Percentiles rank a stretch among this genome's conserved stretches.
Evolutionary conservation across 1,139 yeast species (phyloP).

Genomic region (Sugiyamaella japonica): DNA sequence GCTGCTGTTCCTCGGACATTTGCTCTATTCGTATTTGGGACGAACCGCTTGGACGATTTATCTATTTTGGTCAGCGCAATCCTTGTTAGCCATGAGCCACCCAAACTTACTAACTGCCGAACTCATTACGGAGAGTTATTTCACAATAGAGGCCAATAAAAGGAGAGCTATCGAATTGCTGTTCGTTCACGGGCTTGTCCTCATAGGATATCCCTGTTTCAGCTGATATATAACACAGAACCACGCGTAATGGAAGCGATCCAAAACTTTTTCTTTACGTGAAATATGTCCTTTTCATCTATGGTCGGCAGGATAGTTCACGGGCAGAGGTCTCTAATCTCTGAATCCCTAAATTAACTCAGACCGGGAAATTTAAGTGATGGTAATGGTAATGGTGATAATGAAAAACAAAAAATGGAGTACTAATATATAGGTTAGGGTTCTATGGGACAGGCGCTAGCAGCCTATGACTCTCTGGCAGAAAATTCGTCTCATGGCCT

Average conservation of each 20-base stretch:
- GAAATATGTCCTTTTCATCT: no score
- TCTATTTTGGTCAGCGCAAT: conserved; percentile 13
- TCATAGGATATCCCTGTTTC: no score
- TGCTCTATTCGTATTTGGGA: conserved; percentile 34
- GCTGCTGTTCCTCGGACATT: conserved; percentile 30
- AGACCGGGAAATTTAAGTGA: no score
- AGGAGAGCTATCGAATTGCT: no score
- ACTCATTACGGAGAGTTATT: conserved; percentile 31
- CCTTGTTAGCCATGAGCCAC: no score
- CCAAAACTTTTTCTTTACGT: no score
- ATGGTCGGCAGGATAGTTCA: neutral
- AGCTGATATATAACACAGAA: no score
- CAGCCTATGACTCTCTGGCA: neutral
- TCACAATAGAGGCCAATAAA: no score
- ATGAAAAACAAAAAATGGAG: neutral
- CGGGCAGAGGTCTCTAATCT: neutral
- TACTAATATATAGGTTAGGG: conserved; percentile 1
- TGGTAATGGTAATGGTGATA: neutral
- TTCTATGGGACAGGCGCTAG: neutral
- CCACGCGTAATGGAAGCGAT: no score
- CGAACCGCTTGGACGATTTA: conserved; percentile 36
- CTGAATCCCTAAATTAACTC: neutral
- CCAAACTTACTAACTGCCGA: conserved; percentile 39
- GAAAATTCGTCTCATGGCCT: neutral
- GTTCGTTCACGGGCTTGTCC: no score